These are phyloP conservation scores for Torulaspora microellipsoides DNA, from an alignment of 805 yeast species.

Conservation along the genomic window DNA sequence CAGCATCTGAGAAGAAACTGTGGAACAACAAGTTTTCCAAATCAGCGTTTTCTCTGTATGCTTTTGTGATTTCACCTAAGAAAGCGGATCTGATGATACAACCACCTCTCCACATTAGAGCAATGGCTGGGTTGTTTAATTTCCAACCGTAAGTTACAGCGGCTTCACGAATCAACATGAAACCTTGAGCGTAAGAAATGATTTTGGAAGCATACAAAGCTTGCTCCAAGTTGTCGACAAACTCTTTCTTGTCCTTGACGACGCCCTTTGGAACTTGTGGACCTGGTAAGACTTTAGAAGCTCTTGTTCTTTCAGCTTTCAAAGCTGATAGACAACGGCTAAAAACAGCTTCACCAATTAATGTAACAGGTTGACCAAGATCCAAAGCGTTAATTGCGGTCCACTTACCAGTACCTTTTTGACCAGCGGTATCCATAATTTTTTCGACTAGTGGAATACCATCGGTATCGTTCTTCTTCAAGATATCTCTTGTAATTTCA, in stretches of 20 bases:
- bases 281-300: slow-evolving; percentile 74
- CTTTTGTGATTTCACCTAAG: slow-evolving; percentile 94
- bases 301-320: slow-evolving; percentile 85
- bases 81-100: slow-evolving; percentile 98
- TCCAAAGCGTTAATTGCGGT: slow-evolving; percentile 97
- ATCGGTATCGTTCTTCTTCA: slow-evolving; percentile 83
- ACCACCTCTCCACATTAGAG: slow-evolving; percentile 99
- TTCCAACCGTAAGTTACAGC: slow-evolving; percentile 96
- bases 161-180: slow-evolving; percentile 98
- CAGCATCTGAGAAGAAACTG: slow-evolving; percentile 89
- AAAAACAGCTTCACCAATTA: slow-evolving; percentile 98
- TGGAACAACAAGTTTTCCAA: slow-evolving; percentile 93
- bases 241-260: slow-evolving; percentile 70
- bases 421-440: slow-evolving; percentile 95
- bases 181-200: slow-evolving; percentile 98
- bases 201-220: slow-evolving; percentile 98
- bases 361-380: slow-evolving; percentile 96
- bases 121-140: slow-evolving; percentile 96
- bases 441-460: slow-evolving; percentile 94
- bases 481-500: slow-evolving; percentile 94
- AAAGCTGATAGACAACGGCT: slow-evolving; percentile 93
- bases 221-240: slow-evolving; percentile 92
- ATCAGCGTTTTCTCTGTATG: slow-evolving; percentile 89
- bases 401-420: slow-evolving; percentile 99
- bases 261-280: slow-evolving; percentile 64